Base-by-base conservation (phyloP, 257 asterid genomes). In the Solanum clarkiae region DNA sequence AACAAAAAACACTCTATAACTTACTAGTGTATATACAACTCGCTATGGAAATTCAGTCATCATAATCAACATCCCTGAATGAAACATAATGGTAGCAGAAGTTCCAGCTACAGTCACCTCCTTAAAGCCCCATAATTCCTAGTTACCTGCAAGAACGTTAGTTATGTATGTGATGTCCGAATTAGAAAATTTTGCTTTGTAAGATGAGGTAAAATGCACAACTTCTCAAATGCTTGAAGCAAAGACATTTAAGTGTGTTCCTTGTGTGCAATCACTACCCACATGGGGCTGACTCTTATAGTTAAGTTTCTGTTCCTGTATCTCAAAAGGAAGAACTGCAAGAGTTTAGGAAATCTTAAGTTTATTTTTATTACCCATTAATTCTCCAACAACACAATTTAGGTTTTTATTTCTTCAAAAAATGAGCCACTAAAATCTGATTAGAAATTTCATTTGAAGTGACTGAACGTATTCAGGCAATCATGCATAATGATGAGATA, bases 81-180 rank as follows among this genome's bases (percentile, higher is more conserved):
- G 65, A 1, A 26, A 15, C 65, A 79, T 36, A 79, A 79, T 79
- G 63, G 24, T 79, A 77, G 26, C 24, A 51, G 62, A 77, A 47
- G 45, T 49, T 75, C 82, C 63, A 51, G 45, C 10, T 24, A 79
- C 47, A 1, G 26, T 79, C 65, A 79, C 65, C 49, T 79, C 82
- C 82, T 79, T 79, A 79, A 51, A 79, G 82, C 63, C 53, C 82
- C 82, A 53, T 79, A 79, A 79, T 79, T 79, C 82, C 82, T 53
- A 51, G 82, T 53, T 53, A 55, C 82, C 82, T 79, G 82, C 82
- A 29, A 26, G 49, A 79, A 16, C 49, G 26, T 51, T 16, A 53
- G 82, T 53, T 10, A 79, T 51, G 65, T 47, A 45, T 40, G 4
- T n/a, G 40, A 45, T n/a, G 57, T 45, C 53, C 59, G 0, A 74